Conservation (phyloP, 208 protist species). For the Leishmania mexicana region DNA sequence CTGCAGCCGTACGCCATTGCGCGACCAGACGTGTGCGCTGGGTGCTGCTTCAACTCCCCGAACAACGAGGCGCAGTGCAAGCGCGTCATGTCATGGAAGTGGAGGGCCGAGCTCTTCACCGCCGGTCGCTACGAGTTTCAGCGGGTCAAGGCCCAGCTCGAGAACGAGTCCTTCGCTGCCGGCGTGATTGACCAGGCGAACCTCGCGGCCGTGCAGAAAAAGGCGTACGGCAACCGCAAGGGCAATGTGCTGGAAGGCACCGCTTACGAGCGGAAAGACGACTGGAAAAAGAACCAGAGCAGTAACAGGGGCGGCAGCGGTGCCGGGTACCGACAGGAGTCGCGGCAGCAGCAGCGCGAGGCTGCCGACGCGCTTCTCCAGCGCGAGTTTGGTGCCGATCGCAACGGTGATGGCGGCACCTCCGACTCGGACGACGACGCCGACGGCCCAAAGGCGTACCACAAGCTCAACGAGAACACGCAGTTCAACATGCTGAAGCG, state of each 20-base stretch:
- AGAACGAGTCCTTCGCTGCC: conserved; percentile 94
- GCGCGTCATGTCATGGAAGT: conserved; percentile 98
- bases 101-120: conserved; percentile 98
- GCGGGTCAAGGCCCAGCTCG: conserved; percentile 95
- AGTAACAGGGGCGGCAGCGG: conserved; percentile 4
- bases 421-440: conserved; percentile 47
- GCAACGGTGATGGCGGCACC: conserved; percentile 17
- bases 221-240: conserved; percentile 90
- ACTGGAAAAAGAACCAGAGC: conserved; percentile 47
- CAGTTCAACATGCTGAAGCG: conserved; percentile 95
- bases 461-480: conserved; percentile 90
- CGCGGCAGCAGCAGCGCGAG: conserved; percentile 60
- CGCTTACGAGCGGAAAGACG: conserved; percentile 75
- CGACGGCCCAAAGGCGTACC: conserved; percentile 69
- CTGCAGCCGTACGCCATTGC: conserved; percentile 98
- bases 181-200: conserved; percentile 84
- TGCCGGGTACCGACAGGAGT: conserved; percentile 76
- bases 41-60: conserved; percentile 97
- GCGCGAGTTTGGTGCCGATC: conserved; percentile 32
- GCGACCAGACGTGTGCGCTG: conserved; percentile 95
- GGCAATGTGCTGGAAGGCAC: conserved; percentile 92
- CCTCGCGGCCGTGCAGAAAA: conserved; percentile 88
- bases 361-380: conserved; percentile 65
- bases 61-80: conserved; percentile 96
- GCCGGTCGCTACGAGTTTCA: conserved; percentile 94